A percentile compares a stretch with the other conserved stretches of the same genome.
Conservation (phyloP, 148 eudicot species). For the Heliamphora exappendiculata region DNA sequence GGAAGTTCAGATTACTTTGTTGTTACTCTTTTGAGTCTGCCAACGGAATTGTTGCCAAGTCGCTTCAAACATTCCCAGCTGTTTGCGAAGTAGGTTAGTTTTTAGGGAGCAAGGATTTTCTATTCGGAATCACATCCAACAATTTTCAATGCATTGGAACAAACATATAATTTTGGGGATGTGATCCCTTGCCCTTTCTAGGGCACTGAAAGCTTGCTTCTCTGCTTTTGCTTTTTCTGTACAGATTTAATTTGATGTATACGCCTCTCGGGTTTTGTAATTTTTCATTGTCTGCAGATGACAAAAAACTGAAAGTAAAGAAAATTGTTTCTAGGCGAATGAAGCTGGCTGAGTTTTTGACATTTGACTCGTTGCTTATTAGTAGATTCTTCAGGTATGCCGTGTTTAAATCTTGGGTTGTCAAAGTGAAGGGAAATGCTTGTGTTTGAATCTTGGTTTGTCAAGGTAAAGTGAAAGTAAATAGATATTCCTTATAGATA, state of each 20-base stretch:
- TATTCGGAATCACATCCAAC: too few relatives aligned
- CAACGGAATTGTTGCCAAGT: neutral
- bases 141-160: too few relatives aligned
- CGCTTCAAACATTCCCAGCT: neutral
- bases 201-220: neutral
- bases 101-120: too few relatives aligned
- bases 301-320: too few relatives aligned
- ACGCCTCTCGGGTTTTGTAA: neutral
- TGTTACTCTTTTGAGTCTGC: neutral
- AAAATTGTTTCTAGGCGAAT: neutral
- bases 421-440: too few relatives aligned
- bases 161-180: too few relatives aligned
- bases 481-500: too few relatives aligned
- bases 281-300: neutral
- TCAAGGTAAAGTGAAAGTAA: too few relatives aligned
- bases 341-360: neutral
- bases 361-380: neutral
- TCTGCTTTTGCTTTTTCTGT: neutral
- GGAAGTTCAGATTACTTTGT: neutral
- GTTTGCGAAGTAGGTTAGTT: neutral
- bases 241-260: neutral
- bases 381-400: neutral
- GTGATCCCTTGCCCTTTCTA: too few relatives aligned
- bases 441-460: too few relatives aligned
- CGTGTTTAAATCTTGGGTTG: too few relatives aligned